These are phyloP conservation scores for Caloboletus firmus DNA, from an alignment of 1,284 basidiomycete species.

Conservation along the genomic window DNA sequence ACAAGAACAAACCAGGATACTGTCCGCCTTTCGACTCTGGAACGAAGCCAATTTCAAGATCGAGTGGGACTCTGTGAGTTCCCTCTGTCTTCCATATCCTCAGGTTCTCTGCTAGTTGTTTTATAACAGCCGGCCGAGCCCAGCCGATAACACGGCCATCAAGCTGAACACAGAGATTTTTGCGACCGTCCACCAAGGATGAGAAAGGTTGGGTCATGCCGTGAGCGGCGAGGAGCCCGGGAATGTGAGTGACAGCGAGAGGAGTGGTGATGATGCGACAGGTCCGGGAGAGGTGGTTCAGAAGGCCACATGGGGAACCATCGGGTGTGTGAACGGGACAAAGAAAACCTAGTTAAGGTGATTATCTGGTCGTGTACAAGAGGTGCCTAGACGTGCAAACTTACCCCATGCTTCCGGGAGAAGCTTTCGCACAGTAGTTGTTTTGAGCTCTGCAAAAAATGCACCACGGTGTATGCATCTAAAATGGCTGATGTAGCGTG, in stretches of 20 bases:
- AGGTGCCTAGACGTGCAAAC: conserved; percentile 20
- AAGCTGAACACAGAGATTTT: conserved; percentile 87
- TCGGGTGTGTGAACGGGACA: conserved; percentile 99
- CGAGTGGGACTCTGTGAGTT: conserved; percentile 80
- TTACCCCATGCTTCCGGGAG: conserved; percentile 97
- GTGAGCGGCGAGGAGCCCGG: conserved; percentile 79
- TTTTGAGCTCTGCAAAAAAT: conserved; percentile 99
- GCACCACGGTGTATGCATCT: conserved; percentile 98
- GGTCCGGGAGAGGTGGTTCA: conserved; percentile 95
- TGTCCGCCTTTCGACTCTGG: conserved; percentile 91
- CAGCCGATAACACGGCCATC: conserved; percentile 97
- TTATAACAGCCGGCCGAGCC: conserved; percentile 76
- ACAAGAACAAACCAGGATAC: conserved; percentile 95
- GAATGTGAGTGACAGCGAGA: conserved; percentile 77
- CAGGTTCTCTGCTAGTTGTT: conserved; percentile 80
- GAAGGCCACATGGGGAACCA: conserved; percentile 95
- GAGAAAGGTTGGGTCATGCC: conserved; percentile 95
- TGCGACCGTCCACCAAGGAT: conserved; percentile 74
- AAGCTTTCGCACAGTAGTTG: conserved; percentile 95
- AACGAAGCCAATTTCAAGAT: conserved; percentile 95
- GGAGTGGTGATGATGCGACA: conserved; percentile 89
- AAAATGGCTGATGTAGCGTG: conserved; percentile 98
- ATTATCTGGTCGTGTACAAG: conserved; percentile 7
- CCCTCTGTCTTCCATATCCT: conserved; percentile 97
- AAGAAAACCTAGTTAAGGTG: conserved; percentile 71